phyloP scores from a whole-genome alignment of 1,139 yeast genomes.

The Pichia sorboxylosa region DNA sequence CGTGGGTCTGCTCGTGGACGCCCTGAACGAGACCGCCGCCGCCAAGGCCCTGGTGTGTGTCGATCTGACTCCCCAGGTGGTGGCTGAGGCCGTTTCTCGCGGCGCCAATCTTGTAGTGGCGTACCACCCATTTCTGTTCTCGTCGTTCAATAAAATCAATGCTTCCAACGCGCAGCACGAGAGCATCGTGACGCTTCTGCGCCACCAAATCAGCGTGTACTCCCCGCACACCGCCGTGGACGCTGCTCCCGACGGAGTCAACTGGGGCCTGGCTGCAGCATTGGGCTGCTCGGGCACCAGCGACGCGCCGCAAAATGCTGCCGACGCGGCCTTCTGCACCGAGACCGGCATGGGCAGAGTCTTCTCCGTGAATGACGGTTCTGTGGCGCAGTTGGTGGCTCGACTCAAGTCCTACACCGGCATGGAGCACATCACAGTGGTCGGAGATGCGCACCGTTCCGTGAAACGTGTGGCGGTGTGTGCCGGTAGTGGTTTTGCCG shows the following conservation, averaged over 20 bases:
- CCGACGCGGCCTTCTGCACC: conserved; percentile 25
- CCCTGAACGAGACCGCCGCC: conserved; percentile 18
- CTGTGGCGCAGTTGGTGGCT: no score
- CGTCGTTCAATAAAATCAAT: conserved; percentile 71
- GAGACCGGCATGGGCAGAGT: conserved; percentile 48
- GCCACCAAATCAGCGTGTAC: conserved; percentile 73
- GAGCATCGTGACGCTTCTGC: conserved; percentile 61
- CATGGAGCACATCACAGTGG: conserved; percentile 50
- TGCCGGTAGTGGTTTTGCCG: conserved; percentile 87
- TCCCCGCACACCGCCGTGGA: conserved; percentile 96
- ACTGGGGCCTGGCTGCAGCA: no score
- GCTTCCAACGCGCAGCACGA: conserved; percentile 53
- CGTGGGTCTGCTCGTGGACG: conserved; percentile 76
- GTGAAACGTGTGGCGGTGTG: conserved; percentile 67
- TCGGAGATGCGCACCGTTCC: conserved; percentile 11
- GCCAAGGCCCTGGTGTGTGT: conserved; percentile 58
- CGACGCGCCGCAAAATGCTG: conserved; percentile 21
- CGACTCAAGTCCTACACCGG: no score
- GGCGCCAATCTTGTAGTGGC: conserved; percentile 56
- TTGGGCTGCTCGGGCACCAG: conserved; percentile 56
- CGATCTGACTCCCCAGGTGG: conserved; percentile 76
- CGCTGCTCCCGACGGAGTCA: conserved; percentile 84
- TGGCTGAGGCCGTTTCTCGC: conserved; percentile 63
- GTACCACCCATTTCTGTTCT: conserved; percentile 90
- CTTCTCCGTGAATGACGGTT: no score